Conservation (phyloP, 1,139 yeast genomes). For the Entelexis sorbosivorans region DNA sequence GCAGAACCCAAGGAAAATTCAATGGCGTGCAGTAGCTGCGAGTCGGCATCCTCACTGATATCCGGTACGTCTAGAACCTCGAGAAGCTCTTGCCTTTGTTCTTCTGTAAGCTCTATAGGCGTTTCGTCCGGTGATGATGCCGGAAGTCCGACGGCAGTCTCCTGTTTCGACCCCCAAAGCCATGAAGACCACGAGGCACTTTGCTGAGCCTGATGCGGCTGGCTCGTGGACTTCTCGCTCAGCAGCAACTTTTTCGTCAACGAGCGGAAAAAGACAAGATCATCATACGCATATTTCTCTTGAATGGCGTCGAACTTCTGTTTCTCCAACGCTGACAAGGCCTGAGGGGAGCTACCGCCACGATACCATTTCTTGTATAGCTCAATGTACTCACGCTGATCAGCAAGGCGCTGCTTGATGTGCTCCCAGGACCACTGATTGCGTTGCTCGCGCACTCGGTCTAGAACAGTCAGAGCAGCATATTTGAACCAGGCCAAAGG, state of each 20-base stretch:
- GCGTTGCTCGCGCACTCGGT: slow-evolving; percentile 72
- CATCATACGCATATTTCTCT: slow-evolving; percentile 54
- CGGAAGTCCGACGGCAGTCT: slow-evolving; percentile 8
- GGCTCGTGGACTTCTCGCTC: slow-evolving; percentile 5
- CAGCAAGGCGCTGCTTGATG: slow-evolving; percentile 59
- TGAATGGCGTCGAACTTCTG: slow-evolving; percentile 45
- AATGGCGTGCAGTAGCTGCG: slow-evolving; percentile 55
- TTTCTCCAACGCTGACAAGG: slow-evolving; percentile 26
- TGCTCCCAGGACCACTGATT: slow-evolving; percentile 85
- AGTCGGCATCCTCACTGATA: slow-evolving; percentile 45
- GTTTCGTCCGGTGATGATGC: slow-evolving; percentile 1
- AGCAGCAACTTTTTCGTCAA: slow-evolving; percentile 46
- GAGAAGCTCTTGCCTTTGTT: slow-evolving; percentile 56
- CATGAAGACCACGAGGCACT: slow-evolving; percentile 21
- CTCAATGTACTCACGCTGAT: slow-evolving; percentile 55
- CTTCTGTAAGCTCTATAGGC: slow-evolving; percentile 35
- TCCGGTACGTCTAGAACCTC: slow-evolving; percentile 93
- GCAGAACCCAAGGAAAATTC: slow-evolving; percentile 65
- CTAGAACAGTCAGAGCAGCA: slow-evolving; percentile 59
- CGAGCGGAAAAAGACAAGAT: slow-evolving; percentile 73
- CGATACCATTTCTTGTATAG: slow-evolving; percentile 53
- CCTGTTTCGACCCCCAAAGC: slow-evolving; percentile 23
- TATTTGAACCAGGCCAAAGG: slow-evolving; percentile 77
- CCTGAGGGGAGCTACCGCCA: slow-evolving; percentile 5
- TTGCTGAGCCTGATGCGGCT: slow-evolving; percentile 15